phyloP scores from a whole-genome alignment of 106 monocot species.

The Allium fistulosum region DNA sequence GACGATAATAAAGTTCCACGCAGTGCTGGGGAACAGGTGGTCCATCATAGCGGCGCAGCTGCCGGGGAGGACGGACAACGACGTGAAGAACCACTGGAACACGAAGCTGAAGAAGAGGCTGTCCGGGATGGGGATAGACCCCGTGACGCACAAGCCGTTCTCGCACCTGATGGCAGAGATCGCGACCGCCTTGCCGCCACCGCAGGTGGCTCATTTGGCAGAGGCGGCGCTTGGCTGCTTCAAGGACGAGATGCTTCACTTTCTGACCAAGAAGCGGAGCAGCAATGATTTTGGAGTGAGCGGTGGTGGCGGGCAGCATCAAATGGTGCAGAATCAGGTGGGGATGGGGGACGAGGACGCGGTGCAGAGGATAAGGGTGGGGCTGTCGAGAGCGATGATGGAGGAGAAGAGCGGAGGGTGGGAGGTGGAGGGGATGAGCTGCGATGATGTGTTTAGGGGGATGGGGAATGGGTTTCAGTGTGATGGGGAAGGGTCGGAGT shows the following conservation, averaged over 20 bases:
- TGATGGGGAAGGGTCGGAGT: constrained; percentile 23
- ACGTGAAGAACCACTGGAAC: constrained; percentile 99
- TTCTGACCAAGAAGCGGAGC: constrained; percentile 68
- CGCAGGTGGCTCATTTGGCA: constrained; percentile 81
- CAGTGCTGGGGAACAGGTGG: constrained; percentile 97
- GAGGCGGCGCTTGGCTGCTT: constrained; percentile 99
- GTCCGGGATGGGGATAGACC: constrained; percentile 91
- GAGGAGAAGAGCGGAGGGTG: constrained; percentile 24
- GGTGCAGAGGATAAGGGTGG: constrained; percentile 36
- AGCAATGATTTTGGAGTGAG: constrained; percentile 19
- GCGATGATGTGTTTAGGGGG: constrained; percentile 4
- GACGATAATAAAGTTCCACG: constrained; percentile 83
- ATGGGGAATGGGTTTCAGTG: constrained; percentile 17
- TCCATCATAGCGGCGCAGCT: constrained; percentile 85
- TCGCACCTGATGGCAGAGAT: constrained; percentile 99
- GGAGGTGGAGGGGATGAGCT: constrained; percentile 8
- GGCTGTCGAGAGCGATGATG: constrained; percentile 45
- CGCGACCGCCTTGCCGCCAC: constrained; percentile 76
- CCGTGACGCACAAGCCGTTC: constrained; percentile 91
- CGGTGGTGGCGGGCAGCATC: constrained; percentile 13
- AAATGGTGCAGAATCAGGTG: neutral
- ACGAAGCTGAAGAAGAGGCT: constrained; percentile 99
- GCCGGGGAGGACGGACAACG: constrained; percentile 90
- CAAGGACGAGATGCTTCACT: constrained; percentile 99
- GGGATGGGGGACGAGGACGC: constrained; percentile 6